Percentiles rank a stretch among this genome's conserved stretches.
phyloP scores from a whole-genome alignment of 1,139 yeast genomes.

The Wickerhamomyces sp. region DNA sequence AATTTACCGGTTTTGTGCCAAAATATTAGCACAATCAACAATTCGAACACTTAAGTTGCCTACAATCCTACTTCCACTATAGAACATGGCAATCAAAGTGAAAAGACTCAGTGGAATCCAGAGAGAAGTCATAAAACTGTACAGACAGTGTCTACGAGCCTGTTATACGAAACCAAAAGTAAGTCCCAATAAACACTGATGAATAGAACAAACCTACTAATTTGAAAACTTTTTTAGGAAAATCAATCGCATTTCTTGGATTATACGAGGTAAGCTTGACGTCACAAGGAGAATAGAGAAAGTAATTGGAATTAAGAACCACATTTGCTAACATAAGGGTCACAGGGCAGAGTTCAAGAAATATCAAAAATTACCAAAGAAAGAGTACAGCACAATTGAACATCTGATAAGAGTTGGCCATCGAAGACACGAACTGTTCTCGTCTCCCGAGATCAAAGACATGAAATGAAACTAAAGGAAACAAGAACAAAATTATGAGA shows the following conservation, averaged over 20 bases:
- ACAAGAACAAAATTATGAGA: too few relatives aligned
- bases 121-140: conserved; percentile 57
- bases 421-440: conserved; percentile 67
- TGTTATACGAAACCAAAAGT: conserved; percentile 51
- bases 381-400: conserved; percentile 84
- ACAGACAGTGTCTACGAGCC: conserved; percentile 52
- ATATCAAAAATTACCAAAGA: conserved; percentile 54
- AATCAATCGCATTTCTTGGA: conserved; percentile 30
- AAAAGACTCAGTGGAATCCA: conserved; percentile 52
- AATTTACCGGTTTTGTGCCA: too few relatives aligned
- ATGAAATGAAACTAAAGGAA: conserved; percentile 29
- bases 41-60: too few relatives aligned
- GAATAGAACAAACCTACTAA: conserved; percentile 1
- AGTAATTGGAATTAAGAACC: too few relatives aligned
- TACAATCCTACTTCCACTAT: too few relatives aligned
- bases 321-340: too few relatives aligned
- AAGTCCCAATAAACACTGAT: conserved; percentile 12
- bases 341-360: conserved; percentile 78
- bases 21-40: too few relatives aligned
- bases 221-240: too few relatives aligned
- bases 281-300: too few relatives aligned
- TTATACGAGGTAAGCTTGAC: conserved; percentile 22
- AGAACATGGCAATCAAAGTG: conserved; percentile 12
- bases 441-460: conserved; percentile 61
- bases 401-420: conserved; percentile 76